Evolutionary conservation across 139 green algal species (phyloP).

Genomic region (Edaphochlamys debaryana): DNA sequence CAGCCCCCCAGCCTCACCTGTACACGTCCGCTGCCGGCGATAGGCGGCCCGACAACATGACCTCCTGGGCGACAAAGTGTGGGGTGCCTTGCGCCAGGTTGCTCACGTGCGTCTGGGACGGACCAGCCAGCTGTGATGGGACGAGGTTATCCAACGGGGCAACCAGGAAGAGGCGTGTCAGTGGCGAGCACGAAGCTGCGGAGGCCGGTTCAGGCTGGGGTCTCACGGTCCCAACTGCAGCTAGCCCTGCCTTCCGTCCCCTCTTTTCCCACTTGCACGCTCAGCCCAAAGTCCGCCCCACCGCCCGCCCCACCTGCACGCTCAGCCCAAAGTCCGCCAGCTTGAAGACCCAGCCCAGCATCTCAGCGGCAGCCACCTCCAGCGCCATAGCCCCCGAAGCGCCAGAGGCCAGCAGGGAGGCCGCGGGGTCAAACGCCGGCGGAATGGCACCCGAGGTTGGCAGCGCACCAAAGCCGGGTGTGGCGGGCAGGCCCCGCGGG

Average conservation of each 20-base stretch:
- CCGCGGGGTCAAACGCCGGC: too few species aligned
- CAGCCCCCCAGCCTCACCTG: neutral
- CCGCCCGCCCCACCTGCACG: too few species aligned
- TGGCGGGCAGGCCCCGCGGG: too few species aligned
- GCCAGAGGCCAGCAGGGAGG: too few species aligned
- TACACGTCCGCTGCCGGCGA: slow-evolving; percentile 14
- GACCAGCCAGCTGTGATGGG: neutral
- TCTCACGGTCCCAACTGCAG: neutral
- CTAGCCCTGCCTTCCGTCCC: too few species aligned
- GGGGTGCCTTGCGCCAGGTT: slow-evolving; percentile 39
- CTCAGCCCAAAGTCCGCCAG: neutral
- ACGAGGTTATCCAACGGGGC: too few species aligned
- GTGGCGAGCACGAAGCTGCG: neutral
- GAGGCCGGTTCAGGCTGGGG: neutral
- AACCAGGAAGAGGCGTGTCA: neutral
- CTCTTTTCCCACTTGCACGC: too few species aligned
- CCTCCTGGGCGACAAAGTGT: slow-evolving; percentile 49
- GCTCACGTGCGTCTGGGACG: neutral
- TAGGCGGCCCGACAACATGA: neutral
- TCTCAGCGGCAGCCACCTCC: too few species aligned
- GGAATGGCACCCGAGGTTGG: too few species aligned
- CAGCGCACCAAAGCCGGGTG: too few species aligned
- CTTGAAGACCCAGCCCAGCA: neutral
- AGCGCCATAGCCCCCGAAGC: too few species aligned
- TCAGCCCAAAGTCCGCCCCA: too few species aligned